Evolutionary conservation across 371 early-diverging fungal species (phyloP).

Genomic region (Chytridiales sp.): DNA sequence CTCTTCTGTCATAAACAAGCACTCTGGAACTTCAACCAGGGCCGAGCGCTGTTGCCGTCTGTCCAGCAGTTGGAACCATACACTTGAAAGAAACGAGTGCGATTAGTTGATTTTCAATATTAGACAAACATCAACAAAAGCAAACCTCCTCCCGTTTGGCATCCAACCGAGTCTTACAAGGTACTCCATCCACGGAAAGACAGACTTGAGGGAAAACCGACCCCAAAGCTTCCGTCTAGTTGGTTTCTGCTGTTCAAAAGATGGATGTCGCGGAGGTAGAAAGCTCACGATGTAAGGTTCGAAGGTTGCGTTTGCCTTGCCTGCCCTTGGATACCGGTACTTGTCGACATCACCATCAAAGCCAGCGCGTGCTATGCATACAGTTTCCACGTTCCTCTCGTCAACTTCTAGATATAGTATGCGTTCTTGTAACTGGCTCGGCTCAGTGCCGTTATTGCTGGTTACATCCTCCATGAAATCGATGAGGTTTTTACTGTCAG

Average conservation of each 20-base stretch:
- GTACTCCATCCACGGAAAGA: conserved; percentile 77
- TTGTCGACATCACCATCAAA: conserved; percentile 46
- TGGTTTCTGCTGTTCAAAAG: background rate
- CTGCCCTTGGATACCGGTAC: conserved; percentile 66
- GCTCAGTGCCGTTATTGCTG: too few relatives aligned
- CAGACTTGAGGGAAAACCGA: conserved; percentile 35
- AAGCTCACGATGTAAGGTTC: conserved; percentile 65
- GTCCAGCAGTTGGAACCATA: conserved; percentile 71
- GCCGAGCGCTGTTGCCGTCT: conserved; percentile 62
- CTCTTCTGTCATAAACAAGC: conserved; percentile 46
- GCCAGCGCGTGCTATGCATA: conserved; percentile 55
- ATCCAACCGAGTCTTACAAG: conserved; percentile 76
- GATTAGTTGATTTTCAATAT: background rate
- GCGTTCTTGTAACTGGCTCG: conserved; percentile 37
- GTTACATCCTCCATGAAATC: too few relatives aligned
- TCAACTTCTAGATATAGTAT: conserved; percentile 68
- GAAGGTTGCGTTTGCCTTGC: conserved; percentile 59
- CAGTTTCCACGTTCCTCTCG: conserved; percentile 60
- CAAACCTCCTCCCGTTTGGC: conserved; percentile 59
- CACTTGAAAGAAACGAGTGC: conserved; percentile 31
- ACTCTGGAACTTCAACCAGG: conserved; percentile 50
- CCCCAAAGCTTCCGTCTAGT: conserved; percentile 47
- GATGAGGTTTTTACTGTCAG: background rate
- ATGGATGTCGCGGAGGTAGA: background rate
- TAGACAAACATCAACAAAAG: background rate